Conservation (phyloP, 2,329 filamentous ascomycete species). For the Fusarium neocosmosporiellum region DNA sequence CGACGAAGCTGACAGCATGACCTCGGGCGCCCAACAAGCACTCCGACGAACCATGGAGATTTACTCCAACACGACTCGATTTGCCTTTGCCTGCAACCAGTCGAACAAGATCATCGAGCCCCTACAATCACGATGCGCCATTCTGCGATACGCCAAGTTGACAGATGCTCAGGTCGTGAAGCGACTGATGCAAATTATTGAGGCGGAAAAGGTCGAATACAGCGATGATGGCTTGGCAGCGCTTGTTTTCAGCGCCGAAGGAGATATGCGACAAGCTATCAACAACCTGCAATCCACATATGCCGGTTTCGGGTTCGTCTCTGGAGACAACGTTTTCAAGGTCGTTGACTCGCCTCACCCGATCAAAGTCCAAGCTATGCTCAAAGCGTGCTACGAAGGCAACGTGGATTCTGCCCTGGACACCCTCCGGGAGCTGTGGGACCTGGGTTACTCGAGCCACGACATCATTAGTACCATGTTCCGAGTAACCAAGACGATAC, state of each 20-base stretch:
- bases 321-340: slow-evolving; percentile 96
- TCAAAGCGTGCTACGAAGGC: slow-evolving; percentile 95
- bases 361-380: slow-evolving; percentile 98
- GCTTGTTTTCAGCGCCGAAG: slow-evolving; percentile 96
- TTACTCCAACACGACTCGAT: slow-evolving; percentile 94
- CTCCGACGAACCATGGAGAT: slow-evolving; percentile 98
- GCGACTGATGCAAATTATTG: slow-evolving; percentile 89
- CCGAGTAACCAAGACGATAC: slow-evolving; percentile 95
- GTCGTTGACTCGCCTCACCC: slow-evolving; percentile 98
- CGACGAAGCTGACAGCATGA: slow-evolving; percentile 99
- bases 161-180: slow-evolving; percentile 95
- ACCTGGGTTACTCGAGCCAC: slow-evolving; percentile 95
- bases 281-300: slow-evolving; percentile 96
- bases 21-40: slow-evolving; percentile 93
- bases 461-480: slow-evolving; percentile 99
- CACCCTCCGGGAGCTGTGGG: slow-evolving; percentile 89
- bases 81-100: slow-evolving; percentile 98
- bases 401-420: slow-evolving; percentile 91
- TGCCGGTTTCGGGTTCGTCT: slow-evolving; percentile 97
- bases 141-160: slow-evolving; percentile 90
- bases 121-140: slow-evolving; percentile 96
- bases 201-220: slow-evolving; percentile 90
- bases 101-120: slow-evolving; percentile 99
- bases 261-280: slow-evolving; percentile 98
- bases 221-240: slow-evolving; percentile 94